Conservation (phyloP, 169 alveolate species). For the Plasmodium yoelii region DNA sequence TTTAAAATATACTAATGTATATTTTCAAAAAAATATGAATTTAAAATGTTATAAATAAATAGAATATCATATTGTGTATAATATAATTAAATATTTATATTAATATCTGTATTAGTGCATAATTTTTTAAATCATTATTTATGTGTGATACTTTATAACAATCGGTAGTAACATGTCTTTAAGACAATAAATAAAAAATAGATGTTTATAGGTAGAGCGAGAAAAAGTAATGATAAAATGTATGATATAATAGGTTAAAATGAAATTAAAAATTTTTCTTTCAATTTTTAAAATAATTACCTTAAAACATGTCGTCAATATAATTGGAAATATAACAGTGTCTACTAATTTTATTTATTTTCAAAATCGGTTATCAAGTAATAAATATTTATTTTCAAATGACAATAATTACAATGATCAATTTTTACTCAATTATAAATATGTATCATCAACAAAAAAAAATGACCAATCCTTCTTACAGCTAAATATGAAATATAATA, state of each 20-base stretch:
- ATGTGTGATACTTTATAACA: no score
- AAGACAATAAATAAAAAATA: no score
- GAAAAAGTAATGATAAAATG: constrained; percentile 8
- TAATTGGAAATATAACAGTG: constrained; percentile 12
- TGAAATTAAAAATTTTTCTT: constrained; percentile 23
- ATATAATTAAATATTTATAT: no score
- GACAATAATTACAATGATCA: constrained; percentile 6
- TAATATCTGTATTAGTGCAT: no score
- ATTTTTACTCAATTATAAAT: neutral
- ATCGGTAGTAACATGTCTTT: no score
- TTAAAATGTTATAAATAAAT: no score
- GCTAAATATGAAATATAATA: constrained; percentile 11
- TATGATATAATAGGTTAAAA: constrained; percentile 27
- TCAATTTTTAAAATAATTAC: constrained; percentile 44
- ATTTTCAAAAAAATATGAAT: no score
- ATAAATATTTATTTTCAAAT: neutral
- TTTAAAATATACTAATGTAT: no score
- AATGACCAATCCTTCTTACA: constrained; percentile 23
- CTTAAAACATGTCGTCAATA: constrained; percentile 24
- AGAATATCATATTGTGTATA: no score
- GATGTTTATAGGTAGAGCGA: no score
- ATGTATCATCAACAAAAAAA: constrained; percentile 11
- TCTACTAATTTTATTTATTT: constrained; percentile 10
- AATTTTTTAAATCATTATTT: no score
- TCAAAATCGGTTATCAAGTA: constrained; percentile 14